Evolutionary conservation across 345 rosid species (phyloP).

Genomic region (Pugionium cornutum): DNA sequence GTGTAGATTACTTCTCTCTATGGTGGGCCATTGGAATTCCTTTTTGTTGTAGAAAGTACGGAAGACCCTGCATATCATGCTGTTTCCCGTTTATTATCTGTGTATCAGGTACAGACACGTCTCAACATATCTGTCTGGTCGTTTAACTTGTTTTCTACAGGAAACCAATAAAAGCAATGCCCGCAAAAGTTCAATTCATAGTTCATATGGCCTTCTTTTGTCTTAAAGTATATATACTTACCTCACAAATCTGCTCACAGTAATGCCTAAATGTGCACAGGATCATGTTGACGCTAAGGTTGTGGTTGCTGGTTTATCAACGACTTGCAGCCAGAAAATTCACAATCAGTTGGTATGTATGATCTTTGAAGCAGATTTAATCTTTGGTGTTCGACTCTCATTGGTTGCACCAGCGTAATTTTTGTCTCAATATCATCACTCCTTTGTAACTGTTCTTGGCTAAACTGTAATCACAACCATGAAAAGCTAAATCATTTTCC

Average conservation of each 20-base stretch:
- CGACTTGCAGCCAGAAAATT: slow-evolving; percentile 97
- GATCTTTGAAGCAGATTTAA: slow-evolving; percentile 20
- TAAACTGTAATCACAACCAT: slow-evolving; percentile 6
- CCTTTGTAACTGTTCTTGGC: slow-evolving; percentile 17
- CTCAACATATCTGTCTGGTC: neutral
- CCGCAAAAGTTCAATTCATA: neutral
- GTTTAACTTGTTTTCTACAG: neutral
- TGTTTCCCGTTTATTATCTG: slow-evolving; percentile 57
- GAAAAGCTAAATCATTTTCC: slow-evolving; percentile 18
- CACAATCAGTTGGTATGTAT: slow-evolving; percentile 93
- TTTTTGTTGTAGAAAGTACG: slow-evolving; percentile 85
- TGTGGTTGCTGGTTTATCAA: slow-evolving; percentile 84
- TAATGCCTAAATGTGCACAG: slow-evolving; percentile 46
- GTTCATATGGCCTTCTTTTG: slow-evolving; percentile 7
- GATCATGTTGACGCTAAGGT: slow-evolving; percentile 75
- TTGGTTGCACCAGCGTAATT: neutral
- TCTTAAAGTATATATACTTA: slow-evolving; percentile 24
- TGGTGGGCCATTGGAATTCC: slow-evolving; percentile 94
- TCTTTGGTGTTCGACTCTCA: slow-evolving; percentile 21
- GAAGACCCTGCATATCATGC: slow-evolving; percentile 95
- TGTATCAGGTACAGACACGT: slow-evolving; percentile 58
- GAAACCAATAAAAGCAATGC: neutral
- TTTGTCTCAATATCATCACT: slow-evolving; percentile 6
- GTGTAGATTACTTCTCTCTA: slow-evolving; percentile 94
- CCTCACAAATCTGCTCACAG: slow-evolving; percentile 15